Conservation (phyloP, 345 rosid genomes). For the Euphorbia peplus region DNA sequence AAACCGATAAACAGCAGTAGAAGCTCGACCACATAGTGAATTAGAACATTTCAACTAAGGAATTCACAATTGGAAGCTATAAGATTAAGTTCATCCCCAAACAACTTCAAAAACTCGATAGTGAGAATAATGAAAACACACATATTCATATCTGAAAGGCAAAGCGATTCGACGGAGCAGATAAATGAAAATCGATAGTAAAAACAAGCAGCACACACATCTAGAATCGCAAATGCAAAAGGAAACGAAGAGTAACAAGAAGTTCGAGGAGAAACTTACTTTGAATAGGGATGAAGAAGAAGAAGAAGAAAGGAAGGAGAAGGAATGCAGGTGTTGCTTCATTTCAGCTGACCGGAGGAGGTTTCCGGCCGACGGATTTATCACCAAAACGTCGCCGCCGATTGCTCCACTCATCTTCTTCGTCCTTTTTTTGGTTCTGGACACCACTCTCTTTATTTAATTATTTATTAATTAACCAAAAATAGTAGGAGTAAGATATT, state of each 20-base stretch:
- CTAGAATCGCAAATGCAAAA: not conserved
- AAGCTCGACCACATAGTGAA: not conserved
- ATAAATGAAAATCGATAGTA: not conserved
- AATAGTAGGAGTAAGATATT: no score
- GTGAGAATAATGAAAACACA: not conserved
- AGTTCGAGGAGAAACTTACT: constrained; percentile 26
- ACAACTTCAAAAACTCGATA: not conserved
- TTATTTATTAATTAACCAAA: no score
- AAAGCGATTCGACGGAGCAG: not conserved
- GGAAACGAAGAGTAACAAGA: not conserved
- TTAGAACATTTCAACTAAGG: not conserved
- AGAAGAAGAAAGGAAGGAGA: constrained; percentile 31
- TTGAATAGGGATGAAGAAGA: constrained; percentile 39
- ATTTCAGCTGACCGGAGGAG: constrained; percentile 13
- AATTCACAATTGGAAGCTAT: not conserved
- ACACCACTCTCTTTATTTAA: no score
- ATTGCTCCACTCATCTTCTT: constrained; percentile 41
- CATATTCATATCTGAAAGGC: not conserved
- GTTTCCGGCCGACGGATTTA: constrained; percentile 36
- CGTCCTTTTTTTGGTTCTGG: not conserved
- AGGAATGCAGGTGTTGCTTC: constrained; percentile 21
- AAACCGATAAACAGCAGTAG: no score
- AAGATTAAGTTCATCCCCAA: not conserved
- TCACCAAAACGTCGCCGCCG: constrained; percentile 33
- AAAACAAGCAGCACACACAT: not conserved